Evolutionary conservation across 176 grass and related monocot species (phyloP), one percentile per base, ranked within the genome.

Genomic region (Carex scoparia): DNA sequence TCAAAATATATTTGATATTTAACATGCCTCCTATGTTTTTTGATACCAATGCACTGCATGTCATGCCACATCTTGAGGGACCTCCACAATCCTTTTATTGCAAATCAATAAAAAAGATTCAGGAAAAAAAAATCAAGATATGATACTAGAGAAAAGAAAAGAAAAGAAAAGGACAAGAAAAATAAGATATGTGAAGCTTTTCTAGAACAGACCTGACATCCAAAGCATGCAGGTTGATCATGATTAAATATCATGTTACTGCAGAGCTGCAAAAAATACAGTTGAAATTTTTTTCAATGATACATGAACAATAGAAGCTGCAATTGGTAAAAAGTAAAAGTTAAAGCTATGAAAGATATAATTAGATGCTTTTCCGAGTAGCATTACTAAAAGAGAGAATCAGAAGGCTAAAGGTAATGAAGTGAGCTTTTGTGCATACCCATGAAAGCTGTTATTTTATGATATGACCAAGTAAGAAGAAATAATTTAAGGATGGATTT

Each of bases 221-320:
- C 81, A 86, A 89, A 88, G 86, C 96, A 99, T 65, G 55, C 63
- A 65, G 93, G 96, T 54, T 79, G 84, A 54, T 99, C 91, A 86
- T 94, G 89, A 88, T 92, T 99, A 84, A 99, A 92, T 86, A 95
- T 85, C 96, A 99, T 95, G 76, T 90, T 84, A 89, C 88, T 87
- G 59, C 96, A 99, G 40, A 94, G 79, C 96, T 95, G 91, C 77
- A 55, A 37, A 58, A 57, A 16, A 35, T 58, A 79, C 19, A 31
- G 33, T 32, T 15, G 27, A 78, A 78, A 78, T 16, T 0, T 56
- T 33, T 58, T 58, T 79, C 74, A 58, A 54, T 15, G 27, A 79
- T 56, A 58, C 53, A 79, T 58, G 11, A 33, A 57, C 54, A 33
- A 57, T 14, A 9, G 28, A 58, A 58, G 3, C 60, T 7, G 75